Evolutionary conservation across 2,329 filamentous ascomycete genomes (phyloP).

Genomic region (Fusarium metavorans): DNA sequence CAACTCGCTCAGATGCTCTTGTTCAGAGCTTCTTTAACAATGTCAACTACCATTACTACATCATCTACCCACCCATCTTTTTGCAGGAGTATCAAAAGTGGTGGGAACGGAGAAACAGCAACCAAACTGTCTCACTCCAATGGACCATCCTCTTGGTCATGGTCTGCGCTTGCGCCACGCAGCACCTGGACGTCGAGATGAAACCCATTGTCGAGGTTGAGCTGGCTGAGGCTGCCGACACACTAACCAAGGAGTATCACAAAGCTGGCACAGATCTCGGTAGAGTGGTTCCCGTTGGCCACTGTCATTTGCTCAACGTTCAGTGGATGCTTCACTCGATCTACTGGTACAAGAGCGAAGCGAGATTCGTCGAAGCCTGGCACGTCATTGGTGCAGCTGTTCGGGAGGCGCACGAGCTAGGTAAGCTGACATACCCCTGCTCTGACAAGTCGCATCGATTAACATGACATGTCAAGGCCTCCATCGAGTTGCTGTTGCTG

Average conservation of each 20-base stretch:
- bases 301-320: constrained; percentile 49
- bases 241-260: constrained; percentile 48
- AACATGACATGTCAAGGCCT: constrained; percentile 37
- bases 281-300: constrained; percentile 48
- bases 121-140: constrained; percentile 47
- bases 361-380: constrained; percentile 51
- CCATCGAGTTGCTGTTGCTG: constrained; percentile 43
- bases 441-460: background rate
- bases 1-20: constrained; percentile 44
- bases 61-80: constrained; percentile 51
- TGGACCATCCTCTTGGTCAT: constrained; percentile 54
- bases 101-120: constrained; percentile 46
- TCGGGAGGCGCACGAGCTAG: constrained; percentile 50
- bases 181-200: constrained; percentile 47
- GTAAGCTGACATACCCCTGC: constrained; percentile 18
- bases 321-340: constrained; percentile 52
- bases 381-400: constrained; percentile 50
- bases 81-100: constrained; percentile 50
- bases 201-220: constrained; percentile 46
- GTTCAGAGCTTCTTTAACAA: constrained; percentile 52
- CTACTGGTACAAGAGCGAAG: constrained; percentile 52
- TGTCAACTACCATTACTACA: constrained; percentile 54
- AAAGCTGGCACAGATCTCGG: constrained; percentile 47
- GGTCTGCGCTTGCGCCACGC: constrained; percentile 52
- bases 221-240: constrained; percentile 41